A percentile compares a stretch with the other conserved stretches of the same genome.
Evolutionary conservation across 2,329 filamentous ascomycete genomes (phyloP).

Genomic region (Arthrinium phaeospermum): DNA sequence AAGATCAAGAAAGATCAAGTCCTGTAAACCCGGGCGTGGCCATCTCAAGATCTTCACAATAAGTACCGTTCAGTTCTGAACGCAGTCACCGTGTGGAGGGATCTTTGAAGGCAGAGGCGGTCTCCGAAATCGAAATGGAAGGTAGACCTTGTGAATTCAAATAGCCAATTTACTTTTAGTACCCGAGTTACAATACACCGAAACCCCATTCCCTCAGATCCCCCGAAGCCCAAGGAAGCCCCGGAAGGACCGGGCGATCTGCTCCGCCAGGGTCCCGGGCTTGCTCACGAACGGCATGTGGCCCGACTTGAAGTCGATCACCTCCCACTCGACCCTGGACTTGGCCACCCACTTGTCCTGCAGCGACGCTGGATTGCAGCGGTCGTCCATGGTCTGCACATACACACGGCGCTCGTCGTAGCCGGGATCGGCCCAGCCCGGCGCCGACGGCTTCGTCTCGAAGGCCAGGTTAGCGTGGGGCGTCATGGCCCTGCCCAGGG

Average conservation of each 20-base stretch:
- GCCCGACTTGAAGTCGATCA: constrained; percentile 32
- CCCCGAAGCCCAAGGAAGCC: constrained; percentile 1
- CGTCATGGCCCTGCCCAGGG: constrained; percentile 23
- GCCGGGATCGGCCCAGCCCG: constrained; percentile 28
- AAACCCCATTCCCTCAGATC: too few species aligned
- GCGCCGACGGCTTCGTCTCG: constrained; percentile 27
- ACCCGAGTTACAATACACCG: too few species aligned
- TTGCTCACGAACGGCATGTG: constrained; percentile 37
- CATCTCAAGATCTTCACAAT: too few species aligned
- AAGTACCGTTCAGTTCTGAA: too few species aligned
- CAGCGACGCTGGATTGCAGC: constrained; percentile 29
- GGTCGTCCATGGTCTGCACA: constrained; percentile 29
- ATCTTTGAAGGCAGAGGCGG: too few species aligned
- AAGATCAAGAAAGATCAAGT: too few species aligned
- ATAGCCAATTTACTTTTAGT: too few species aligned
- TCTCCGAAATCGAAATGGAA: too few species aligned
- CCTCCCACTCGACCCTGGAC: constrained; percentile 32
- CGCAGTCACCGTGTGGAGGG: too few species aligned
- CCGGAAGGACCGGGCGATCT: constrained; percentile 27
- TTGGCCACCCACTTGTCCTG: constrained; percentile 34
- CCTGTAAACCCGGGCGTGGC: too few species aligned
- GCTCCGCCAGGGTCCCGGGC: constrained; percentile 28
- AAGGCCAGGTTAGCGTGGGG: constrained; percentile 30
- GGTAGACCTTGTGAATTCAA: too few species aligned
- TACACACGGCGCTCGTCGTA: constrained; percentile 30